A percentile compares a stretch with the other conserved stretches of the same genome.
phyloP scores from a whole-genome alignment of 2,329 filamentous ascomycete genomes.

The Coniochaeta prunicola region DNA sequence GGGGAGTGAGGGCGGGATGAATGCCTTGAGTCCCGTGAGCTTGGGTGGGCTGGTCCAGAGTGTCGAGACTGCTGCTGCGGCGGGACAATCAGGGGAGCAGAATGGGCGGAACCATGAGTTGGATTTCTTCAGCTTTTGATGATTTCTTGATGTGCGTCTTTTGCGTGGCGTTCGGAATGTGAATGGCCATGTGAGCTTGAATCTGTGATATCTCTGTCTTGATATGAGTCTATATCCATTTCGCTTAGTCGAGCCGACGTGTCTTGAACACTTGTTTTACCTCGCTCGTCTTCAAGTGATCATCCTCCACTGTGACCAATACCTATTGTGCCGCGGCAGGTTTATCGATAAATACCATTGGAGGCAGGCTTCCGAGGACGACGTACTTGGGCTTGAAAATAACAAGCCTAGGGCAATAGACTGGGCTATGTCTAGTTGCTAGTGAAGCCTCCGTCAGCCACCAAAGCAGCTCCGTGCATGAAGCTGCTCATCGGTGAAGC shows the following conservation, averaged over 20 bases:
- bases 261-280: background rate
- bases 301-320: too few relatives aligned
- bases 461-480: conserved; percentile 38
- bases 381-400: too few relatives aligned
- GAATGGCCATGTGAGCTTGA: background rate
- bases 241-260: background rate
- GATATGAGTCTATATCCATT: background rate
- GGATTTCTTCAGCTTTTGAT: conserved; percentile 31
- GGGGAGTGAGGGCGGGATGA: conserved; percentile 8
- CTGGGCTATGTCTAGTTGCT: background rate
- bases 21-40: conserved; percentile 21
- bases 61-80: conserved; percentile 17
- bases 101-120: conserved; percentile 25
- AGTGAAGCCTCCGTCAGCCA: conserved; percentile 39
- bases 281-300: too few relatives aligned
- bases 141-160: background rate
- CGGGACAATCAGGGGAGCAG: conserved; percentile 6
- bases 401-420: background rate
- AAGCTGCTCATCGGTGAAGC: conserved; percentile 45
- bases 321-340: too few relatives aligned
- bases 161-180: background rate
- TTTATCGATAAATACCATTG: too few relatives aligned
- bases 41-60: conserved; percentile 23
- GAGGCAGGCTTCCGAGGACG: too few relatives aligned
- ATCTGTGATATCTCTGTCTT: background rate